Conservation (phyloP, 176 grass and related monocot species). For the Poa pratensis region DNA sequence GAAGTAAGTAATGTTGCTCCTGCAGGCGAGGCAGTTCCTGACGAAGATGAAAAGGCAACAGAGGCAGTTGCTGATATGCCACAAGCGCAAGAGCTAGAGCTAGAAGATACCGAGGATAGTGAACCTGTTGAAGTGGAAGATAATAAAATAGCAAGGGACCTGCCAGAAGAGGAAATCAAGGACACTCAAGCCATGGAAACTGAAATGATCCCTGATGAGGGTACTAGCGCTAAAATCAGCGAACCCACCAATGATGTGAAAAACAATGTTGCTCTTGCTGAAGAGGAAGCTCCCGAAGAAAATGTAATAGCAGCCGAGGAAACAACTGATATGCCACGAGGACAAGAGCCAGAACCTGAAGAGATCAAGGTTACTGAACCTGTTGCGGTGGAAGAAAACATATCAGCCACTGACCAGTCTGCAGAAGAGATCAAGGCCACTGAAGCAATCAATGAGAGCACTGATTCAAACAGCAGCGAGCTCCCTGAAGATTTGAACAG, state of each 20-base stretch:
- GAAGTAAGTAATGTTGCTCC: neutral
- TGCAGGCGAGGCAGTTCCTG: neutral
- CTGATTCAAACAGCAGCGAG: slow-evolving; percentile 14
- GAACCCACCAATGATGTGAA: slow-evolving; percentile 30
- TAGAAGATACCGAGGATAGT: slow-evolving; percentile 41
- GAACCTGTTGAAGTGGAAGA: slow-evolving; percentile 35
- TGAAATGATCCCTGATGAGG: slow-evolving; percentile 18
- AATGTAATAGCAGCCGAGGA: slow-evolving; percentile 9
- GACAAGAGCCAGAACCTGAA: slow-evolving; percentile 36
- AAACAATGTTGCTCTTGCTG: slow-evolving; percentile 10
- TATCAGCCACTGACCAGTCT: neutral
- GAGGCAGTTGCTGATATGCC: slow-evolving; percentile 9
- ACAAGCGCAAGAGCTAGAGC: slow-evolving; percentile 13
- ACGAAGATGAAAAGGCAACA: slow-evolving; percentile 4
- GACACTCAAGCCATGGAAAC: slow-evolving; percentile 28
- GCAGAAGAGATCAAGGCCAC: slow-evolving; percentile 2
- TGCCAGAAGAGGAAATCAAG: slow-evolving; percentile 23
- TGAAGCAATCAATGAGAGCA: slow-evolving; percentile 34
- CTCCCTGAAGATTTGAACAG: neutral
- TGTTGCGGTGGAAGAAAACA: slow-evolving; percentile 28
- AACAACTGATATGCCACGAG: slow-evolving; percentile 13
- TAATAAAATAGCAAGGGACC: neutral
- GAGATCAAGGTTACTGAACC: slow-evolving; percentile 35
- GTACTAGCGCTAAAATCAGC: neutral
- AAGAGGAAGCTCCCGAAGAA: slow-evolving; percentile 23